Evolutionary conservation across 2,329 filamentous ascomycete species (phyloP).

Genomic region (Lasiodiplodia sp.): DNA sequence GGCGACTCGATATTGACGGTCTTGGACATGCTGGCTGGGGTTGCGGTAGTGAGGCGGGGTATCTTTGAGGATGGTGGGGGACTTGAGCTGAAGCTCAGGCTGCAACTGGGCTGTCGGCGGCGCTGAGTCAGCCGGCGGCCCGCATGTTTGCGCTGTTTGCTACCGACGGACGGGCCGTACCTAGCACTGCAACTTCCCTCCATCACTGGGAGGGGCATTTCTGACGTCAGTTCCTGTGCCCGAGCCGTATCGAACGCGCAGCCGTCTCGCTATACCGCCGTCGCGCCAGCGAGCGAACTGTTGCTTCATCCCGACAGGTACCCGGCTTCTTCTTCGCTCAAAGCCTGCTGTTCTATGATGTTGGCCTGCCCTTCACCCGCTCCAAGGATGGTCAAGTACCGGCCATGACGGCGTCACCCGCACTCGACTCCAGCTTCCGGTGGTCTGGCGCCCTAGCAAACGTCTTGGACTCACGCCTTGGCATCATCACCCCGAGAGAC

Average conservation of each 20-base stretch:
- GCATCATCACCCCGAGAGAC: background rate
- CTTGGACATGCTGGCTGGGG: slow-evolving; percentile 50
- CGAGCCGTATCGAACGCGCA: background rate
- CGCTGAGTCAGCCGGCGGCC: slow-evolving; percentile 5
- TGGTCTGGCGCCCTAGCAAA: background rate
- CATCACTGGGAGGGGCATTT: background rate
- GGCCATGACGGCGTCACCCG: background rate
- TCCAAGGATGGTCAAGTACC: background rate
- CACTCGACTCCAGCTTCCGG: background rate
- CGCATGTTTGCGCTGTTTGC: slow-evolving; percentile 19
- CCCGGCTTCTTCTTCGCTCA: background rate
- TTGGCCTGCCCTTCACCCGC: background rate
- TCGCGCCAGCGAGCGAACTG: background rate
- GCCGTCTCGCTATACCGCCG: background rate
- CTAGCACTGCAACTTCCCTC: background rate
- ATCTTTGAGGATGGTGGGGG: slow-evolving; percentile 11
- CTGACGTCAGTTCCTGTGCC: background rate
- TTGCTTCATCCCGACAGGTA: background rate
- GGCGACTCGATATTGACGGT: slow-evolving; percentile 54
- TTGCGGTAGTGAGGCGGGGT: slow-evolving; percentile 9
- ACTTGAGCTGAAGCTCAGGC: slow-evolving; percentile 4
- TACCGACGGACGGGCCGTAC: background rate
- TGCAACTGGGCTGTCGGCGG: slow-evolving; percentile 11
- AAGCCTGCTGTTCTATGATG: background rate
- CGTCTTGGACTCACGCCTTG: background rate